Conservation (phyloP, 2,329 filamentous ascomycete genomes). For the Aquanectria penicillioides region DNA sequence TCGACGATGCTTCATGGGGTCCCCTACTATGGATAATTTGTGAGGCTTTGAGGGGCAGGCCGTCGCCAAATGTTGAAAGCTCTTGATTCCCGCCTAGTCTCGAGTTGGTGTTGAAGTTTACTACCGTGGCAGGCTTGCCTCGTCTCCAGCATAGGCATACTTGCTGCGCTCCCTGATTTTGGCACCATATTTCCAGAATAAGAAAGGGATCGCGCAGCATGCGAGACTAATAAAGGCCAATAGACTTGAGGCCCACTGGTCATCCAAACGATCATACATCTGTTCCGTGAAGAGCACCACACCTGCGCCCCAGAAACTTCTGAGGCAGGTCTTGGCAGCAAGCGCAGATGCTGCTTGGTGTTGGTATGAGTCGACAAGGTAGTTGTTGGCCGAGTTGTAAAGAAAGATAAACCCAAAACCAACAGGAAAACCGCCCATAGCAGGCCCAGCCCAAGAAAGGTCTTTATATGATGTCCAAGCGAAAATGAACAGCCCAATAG, state of each 20-base stretch:
- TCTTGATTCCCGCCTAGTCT: too few species aligned
- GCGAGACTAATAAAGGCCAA: neutral
- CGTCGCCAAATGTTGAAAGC: too few species aligned
- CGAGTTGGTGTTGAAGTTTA: too few species aligned
- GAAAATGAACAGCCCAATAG: slow-evolving; percentile 67
- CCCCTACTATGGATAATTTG: too few species aligned
- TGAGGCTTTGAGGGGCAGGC: too few species aligned
- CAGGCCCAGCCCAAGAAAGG: neutral
- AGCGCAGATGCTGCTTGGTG: neutral
- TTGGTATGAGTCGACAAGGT: neutral
- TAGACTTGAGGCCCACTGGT: neutral
- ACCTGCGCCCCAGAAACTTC: neutral
- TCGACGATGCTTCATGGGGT: too few species aligned
- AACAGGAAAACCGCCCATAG: neutral
- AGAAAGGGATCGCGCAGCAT: neutral
- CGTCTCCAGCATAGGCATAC: neutral
- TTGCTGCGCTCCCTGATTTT: neutral
- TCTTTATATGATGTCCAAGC: slow-evolving; percentile 55
- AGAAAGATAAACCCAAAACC: neutral
- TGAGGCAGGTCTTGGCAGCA: neutral
- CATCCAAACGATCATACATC: neutral
- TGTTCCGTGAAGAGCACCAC: neutral
- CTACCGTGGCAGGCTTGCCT: too few species aligned
- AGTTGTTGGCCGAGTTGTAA: neutral
- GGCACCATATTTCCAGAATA: neutral